A percentile compares a stretch with the other conserved stretches of the same genome.
Evolutionary conservation across 164 flowering plant species (phyloP).

Genomic region (Kingdonia uniflora): DNA sequence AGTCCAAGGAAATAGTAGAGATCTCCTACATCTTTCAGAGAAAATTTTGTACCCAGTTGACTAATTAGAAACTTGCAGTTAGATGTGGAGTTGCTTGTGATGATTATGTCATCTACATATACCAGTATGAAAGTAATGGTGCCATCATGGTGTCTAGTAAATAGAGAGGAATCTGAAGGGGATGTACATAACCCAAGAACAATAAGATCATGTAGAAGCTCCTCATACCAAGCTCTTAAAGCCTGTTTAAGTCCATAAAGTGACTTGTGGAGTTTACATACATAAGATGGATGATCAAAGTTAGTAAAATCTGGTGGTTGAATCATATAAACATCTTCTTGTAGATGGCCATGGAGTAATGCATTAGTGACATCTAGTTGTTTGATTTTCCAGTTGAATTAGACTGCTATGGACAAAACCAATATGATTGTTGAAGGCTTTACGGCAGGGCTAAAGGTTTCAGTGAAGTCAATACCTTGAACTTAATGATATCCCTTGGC

Average conservation of each 20-base stretch:
- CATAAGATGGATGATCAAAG: not conserved
- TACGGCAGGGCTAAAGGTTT: constrained; percentile 3
- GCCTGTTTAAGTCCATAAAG: not conserved
- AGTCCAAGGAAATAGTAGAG: not conserved
- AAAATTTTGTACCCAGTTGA: not conserved
- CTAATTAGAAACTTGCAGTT: not conserved
- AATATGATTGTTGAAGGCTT: not conserved
- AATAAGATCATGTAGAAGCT: not conserved
- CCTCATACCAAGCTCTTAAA: not conserved
- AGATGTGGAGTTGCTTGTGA: not conserved
- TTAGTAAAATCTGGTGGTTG: constrained; percentile 1
- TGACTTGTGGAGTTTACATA: not conserved
- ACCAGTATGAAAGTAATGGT: no score
- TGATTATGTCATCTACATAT: no score
- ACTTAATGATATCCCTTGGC: not conserved
- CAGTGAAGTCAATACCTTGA: not conserved
- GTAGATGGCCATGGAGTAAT: not conserved
- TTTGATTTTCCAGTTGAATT: not conserved
- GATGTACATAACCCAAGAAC: not conserved
- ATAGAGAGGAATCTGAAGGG: no score
- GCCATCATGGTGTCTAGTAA: no score
- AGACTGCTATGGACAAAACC: not conserved
- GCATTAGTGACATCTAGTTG: constrained; percentile 4
- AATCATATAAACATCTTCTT: not conserved
- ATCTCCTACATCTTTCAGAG: not conserved